Evolutionary conservation across 2,329 filamentous ascomycete genomes (phyloP).

Genomic region (Fusarium chaquense): DNA sequence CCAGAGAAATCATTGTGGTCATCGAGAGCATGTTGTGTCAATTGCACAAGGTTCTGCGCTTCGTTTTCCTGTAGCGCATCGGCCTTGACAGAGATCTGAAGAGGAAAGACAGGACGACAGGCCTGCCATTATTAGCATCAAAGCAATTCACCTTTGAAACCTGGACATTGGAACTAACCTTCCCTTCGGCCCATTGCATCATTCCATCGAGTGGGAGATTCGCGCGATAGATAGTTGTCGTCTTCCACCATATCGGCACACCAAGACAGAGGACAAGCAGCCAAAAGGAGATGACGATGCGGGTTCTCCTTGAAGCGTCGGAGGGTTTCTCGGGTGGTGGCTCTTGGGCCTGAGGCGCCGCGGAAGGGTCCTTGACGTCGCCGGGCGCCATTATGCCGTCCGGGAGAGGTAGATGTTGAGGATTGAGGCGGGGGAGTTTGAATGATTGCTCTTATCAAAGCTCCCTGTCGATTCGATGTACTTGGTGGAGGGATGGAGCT

Average conservation of each 20-base stretch:
- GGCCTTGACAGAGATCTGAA: constrained; percentile 83
- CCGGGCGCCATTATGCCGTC: constrained; percentile 44
- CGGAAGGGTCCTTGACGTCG: constrained; percentile 36
- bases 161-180: constrained; percentile 63
- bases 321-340: constrained; percentile 82
- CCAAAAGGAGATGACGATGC: constrained; percentile 92
- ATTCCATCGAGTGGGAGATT: constrained; percentile 85
- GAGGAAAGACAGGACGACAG: constrained; percentile 88
- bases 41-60: constrained; percentile 77
- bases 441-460: constrained; percentile 28
- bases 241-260: constrained; percentile 95
- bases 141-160: neutral
- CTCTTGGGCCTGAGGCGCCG: constrained; percentile 23
- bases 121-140: constrained; percentile 64
- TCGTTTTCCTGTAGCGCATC: constrained; percentile 74
- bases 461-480: constrained; percentile 17
- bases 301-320: constrained; percentile 75
- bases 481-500: constrained; percentile 29
- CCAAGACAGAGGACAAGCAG: constrained; percentile 84
- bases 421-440: constrained; percentile 19
- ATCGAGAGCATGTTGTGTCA: constrained; percentile 89
- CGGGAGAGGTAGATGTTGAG: neutral
- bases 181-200: constrained; percentile 91
- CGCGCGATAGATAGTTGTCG: constrained; percentile 91
- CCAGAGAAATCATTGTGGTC: constrained; percentile 87